Evolutionary conservation across 768 basidiomycete genomes (phyloP), one percentile per base, ranked within the genome.

Genomic region (Suillus sp.): DNA sequence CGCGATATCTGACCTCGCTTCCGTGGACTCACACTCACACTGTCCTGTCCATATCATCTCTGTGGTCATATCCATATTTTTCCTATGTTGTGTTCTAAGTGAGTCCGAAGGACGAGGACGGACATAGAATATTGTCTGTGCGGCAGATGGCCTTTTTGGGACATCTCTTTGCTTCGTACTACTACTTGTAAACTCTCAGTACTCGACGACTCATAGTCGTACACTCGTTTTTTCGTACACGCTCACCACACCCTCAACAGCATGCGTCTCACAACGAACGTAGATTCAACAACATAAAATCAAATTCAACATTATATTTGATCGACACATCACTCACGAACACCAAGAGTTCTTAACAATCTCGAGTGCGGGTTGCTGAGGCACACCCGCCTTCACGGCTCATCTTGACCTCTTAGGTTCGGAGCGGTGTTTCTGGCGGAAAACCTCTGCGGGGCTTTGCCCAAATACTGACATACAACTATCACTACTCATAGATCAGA

Each of bases 401-500:
- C 22, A 61, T 20, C 22, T 51, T 1, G n/a, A 14, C 30, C 60
- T 27, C n/a, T 9, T 4, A 53, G 47, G 22, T 51, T 61, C 32
- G 34, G 35, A 50, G 32, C 9, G 30, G 32, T 22, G 25, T 22
- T 22, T 45, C 43, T 25, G 43, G 59, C 59, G 27, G 43, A 5
- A 60, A 60, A 4, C 32, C 59, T 43, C 59, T 48, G 22, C 27
- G 32, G 59, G 43, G 11, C 30, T 54, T 61, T 51, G 34, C 60
- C 60, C 60, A 61, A 64, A 70, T 67, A 61, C 66, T 2, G 2
- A 47, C 45, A 47, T 45, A n/a, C n/a, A n/a, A n/a, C n/a, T n/a
- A n/a, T n/a, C n/a, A n/a, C n/a, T n/a, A n/a, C n/a, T n/a, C n/a
- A n/a, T n/a, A n/a, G n/a, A n/a, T n/a, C n/a, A n/a, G n/a, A n/a